phyloP scores from a whole-genome alignment of 805 yeast species.

The Saccharomycopsis guyanensis region DNA sequence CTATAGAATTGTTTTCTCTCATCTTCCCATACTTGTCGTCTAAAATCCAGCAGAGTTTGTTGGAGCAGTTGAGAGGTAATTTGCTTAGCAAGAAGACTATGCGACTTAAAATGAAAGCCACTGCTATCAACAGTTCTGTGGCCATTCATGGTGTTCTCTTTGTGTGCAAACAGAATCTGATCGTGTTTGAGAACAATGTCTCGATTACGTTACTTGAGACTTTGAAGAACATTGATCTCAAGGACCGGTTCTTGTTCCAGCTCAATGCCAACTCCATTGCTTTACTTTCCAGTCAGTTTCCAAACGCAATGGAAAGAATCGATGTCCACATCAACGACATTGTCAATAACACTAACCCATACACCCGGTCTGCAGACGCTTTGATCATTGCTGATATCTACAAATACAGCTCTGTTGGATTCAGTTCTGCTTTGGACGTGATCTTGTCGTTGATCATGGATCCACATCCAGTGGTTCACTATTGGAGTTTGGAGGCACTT shows the following conservation, averaged over 20 bases:
- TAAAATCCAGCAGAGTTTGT: slow-evolving; percentile 79
- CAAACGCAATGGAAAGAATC: slow-evolving; percentile 32
- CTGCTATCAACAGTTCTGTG: slow-evolving; percentile 52
- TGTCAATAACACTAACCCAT: slow-evolving; percentile 58
- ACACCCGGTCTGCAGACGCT: slow-evolving; percentile 51
- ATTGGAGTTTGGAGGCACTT: slow-evolving; percentile 59
- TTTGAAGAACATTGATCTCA: slow-evolving; percentile 34
- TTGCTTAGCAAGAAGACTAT: slow-evolving; percentile 33
- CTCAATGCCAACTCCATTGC: slow-evolving; percentile 56
- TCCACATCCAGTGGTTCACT: slow-evolving; percentile 80
- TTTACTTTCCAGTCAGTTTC: slow-evolving; percentile 33
- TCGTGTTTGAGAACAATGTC: slow-evolving; percentile 31
- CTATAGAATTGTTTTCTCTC: slow-evolving; percentile 67
- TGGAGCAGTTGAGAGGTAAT: slow-evolving; percentile 66
- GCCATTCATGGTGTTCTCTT: slow-evolving; percentile 49
- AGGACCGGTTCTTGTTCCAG: slow-evolving; percentile 35
- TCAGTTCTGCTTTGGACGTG: slow-evolving; percentile 45
- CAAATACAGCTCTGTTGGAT: slow-evolving; percentile 32
- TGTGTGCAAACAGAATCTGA: slow-evolving; percentile 21
- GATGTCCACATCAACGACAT: slow-evolving; percentile 56
- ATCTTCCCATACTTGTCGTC: slow-evolving; percentile 64
- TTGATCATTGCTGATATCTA: slow-evolving; percentile 42
- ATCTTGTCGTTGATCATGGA: slow-evolving; percentile 56
- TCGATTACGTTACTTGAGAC: slow-evolving; percentile 44
- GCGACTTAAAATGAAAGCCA: slow-evolving; percentile 34